Evolutionary conservation across 2,329 filamentous ascomycete genomes (phyloP).

Genomic region (Neonectria coccinea): DNA sequence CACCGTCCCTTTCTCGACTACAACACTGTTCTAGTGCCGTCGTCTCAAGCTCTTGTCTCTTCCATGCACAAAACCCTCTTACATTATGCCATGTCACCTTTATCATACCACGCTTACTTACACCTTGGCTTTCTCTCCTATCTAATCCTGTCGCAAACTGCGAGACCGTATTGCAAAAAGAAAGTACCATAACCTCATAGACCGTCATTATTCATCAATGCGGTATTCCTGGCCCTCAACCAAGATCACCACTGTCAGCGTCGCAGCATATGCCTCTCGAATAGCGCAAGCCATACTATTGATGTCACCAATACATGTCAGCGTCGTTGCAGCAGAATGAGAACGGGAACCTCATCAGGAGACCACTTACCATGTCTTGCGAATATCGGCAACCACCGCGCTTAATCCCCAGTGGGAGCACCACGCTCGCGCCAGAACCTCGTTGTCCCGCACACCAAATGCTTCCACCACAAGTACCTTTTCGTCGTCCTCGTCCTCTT

Average conservation of each 20-base stretch:
- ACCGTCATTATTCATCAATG: slow-evolving; percentile 54
- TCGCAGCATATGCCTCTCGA: slow-evolving; percentile 79
- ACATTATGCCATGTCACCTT: not conserved
- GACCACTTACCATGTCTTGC: slow-evolving; percentile 71
- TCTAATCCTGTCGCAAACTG: slow-evolving; percentile 13
- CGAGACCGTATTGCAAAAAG: slow-evolving; percentile 23
- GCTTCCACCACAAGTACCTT: slow-evolving; percentile 79
- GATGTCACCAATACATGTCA: slow-evolving; percentile 28
- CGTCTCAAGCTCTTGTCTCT: slow-evolving; percentile 3
- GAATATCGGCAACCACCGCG: slow-evolving; percentile 76
- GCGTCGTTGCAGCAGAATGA: not conserved
- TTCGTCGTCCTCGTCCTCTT: slow-evolving; percentile 62
- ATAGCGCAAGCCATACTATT: slow-evolving; percentile 77
- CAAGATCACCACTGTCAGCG: slow-evolving; percentile 78
- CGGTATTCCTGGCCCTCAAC: slow-evolving; percentile 62
- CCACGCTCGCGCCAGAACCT: slow-evolving; percentile 81
- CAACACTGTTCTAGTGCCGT: slow-evolving; percentile 2
- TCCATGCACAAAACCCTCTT: not conserved
- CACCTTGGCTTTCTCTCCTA: slow-evolving; percentile 11
- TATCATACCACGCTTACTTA: slow-evolving; percentile 5
- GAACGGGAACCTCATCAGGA: not conserved
- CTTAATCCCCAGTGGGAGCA: slow-evolving; percentile 80
- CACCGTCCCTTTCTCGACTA: not conserved
- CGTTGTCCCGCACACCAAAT: slow-evolving; percentile 79
- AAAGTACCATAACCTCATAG: slow-evolving; percentile 39